Evolutionary conservation across 2,329 filamentous ascomycete genomes (phyloP).

Genomic region (Aspergillus pseudonomiae): DNA sequence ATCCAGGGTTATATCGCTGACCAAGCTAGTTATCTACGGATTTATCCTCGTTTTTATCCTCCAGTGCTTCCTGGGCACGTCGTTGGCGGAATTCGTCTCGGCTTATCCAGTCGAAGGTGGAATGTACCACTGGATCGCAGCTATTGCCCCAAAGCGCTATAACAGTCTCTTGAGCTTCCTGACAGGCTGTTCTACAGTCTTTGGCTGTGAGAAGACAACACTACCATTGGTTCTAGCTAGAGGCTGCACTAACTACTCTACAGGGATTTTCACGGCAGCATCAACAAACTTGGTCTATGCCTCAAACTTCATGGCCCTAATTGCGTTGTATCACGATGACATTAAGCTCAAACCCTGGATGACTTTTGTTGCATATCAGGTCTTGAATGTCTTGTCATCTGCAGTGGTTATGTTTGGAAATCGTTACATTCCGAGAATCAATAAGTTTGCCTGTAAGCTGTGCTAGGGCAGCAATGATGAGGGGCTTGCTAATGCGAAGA

Average conservation of each 20-base stretch:
- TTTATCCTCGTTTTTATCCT: slow-evolving; percentile 53
- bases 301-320: slow-evolving; percentile 46
- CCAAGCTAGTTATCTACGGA: slow-evolving; percentile 51
- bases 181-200: slow-evolving; percentile 50
- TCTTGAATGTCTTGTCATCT: slow-evolving; percentile 47
- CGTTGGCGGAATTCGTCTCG: slow-evolving; percentile 53
- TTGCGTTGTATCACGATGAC: slow-evolving; percentile 45
- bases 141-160: slow-evolving; percentile 46
- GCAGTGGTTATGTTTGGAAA: slow-evolving; percentile 55
- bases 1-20: slow-evolving; percentile 16
- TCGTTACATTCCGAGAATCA: slow-evolving; percentile 46
- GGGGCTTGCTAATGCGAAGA: neutral
- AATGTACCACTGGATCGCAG: slow-evolving; percentile 57
- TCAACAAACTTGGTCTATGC: slow-evolving; percentile 51
- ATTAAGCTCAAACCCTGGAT: slow-evolving; percentile 51
- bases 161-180: slow-evolving; percentile 49
- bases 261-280: slow-evolving; percentile 51
- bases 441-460: slow-evolving; percentile 46
- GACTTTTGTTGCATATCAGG: slow-evolving; percentile 48
- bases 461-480: neutral
- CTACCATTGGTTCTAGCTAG: neutral
- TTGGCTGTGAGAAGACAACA: slow-evolving; percentile 34
- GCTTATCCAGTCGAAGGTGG: slow-evolving; percentile 54
- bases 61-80: slow-evolving; percentile 51
- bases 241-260: neutral